Evolutionary conservation across 768 basidiomycete genomes (phyloP), one percentile per base, ranked within the genome.

Genomic region (Solioccasus polychromus): DNA sequence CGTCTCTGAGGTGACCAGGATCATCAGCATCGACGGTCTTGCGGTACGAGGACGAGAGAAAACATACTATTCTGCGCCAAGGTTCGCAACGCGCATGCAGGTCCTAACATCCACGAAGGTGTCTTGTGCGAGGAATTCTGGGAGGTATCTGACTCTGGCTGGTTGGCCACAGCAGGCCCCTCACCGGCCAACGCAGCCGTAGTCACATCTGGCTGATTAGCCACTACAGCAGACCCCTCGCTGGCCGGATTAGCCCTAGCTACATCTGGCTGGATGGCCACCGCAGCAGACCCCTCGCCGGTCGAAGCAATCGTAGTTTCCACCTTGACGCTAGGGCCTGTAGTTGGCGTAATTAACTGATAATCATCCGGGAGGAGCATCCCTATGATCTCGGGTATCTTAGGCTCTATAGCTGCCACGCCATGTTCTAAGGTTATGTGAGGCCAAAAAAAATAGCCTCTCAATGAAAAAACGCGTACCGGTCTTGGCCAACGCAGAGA

Each of bases 51-150:
- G 14, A 4, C 2, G 14, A 5, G 14, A 0, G 18, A 40, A 42
- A 7, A 49, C 50, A 47, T 39, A 9, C 59, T 10, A 20, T 49
- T 39, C 26, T 48, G 54, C 6, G 55, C 55, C 17, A 61, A 40
- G 8, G 45, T 52, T 6, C 54, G 52, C 30, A 61, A 24, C 10
- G 60, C 60, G 23, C 52, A 61, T 17, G 60, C 50, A 4, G 60
- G 57, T 25, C 60, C 60, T 46, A 61, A 10, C 58, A 61, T 54
- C 50, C 42, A 44, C 4, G 60, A 55, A 44, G 51, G 36, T 29
- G 48, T 42, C 25, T 14, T 47, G 11, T 15, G 6, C 31, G 31
- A 9, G 7, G 7, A 28, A 28, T 7, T 28, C 28, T n/a, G 28
- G 28, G 8, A 28, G 28, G 28, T 12, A 28, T 12, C 8, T 7